Evolutionary conservation across 2,329 filamentous ascomycete genomes (phyloP), one percentile per base, ranked within the genome.

Genomic region (Colletotrichum zoysiae): DNA sequence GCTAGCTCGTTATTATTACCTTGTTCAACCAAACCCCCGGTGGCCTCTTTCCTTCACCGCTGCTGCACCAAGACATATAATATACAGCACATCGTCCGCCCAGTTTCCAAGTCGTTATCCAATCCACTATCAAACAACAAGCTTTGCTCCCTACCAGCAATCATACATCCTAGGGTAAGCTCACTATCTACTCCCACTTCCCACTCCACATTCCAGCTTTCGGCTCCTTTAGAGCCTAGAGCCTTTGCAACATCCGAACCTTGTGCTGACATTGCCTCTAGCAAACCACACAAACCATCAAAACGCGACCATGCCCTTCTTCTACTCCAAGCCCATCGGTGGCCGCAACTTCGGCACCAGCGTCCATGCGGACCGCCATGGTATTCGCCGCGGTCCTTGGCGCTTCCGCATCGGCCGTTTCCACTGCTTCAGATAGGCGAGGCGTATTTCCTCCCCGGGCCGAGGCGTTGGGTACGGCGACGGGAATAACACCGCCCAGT

Each of bases 311-410:
- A 87, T 87, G 85, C 84, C 82, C 69, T 78, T 88, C 68, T 85
- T 84, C 78, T 87, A 83, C 76, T 79, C 79, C 65, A 87, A 85
- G 75, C 77, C 78, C 61, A 65, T 88, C 74, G 86, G 86, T 74
- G 82, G 83, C 64, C 82, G 83, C 44, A 85, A 85, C 75, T 84
- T 87, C 74, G 86, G 86, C 74, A 87, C 86, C 44, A 86, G 80
- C 76, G 79, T 88, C 65, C 80, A 81, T 44, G 84, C 83, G 26
- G 81, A 84, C 76, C 81, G 81, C 14, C 78, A 85, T 73, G 86
- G 86, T 57, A 78, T 87, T 9, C 84, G 81, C 61, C 82, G 84
- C 14, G 86, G 86, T 2, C 85, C 85, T 3, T 88, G 85, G 84
- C 81, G 86, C 55, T 84, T 88, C 76, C 84, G 83, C 61, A 79